Conservation (phyloP, 2,329 filamentous ascomycete species). For the Pseudogymnoascus sp. region DNA sequence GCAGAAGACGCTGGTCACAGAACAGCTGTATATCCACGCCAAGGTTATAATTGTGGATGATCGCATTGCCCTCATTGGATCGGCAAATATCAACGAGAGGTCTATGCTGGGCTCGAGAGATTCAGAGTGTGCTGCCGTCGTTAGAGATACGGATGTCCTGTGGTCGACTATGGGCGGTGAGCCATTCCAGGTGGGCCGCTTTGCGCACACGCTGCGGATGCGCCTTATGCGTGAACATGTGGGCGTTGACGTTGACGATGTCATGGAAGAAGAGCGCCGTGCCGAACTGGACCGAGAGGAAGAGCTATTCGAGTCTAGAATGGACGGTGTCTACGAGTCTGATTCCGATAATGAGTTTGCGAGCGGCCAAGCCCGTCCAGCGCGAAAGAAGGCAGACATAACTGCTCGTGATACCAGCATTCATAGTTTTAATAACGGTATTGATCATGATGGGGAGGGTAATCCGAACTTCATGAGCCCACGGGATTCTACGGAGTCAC, state of each 20-base stretch:
- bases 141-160: conserved; percentile 88
- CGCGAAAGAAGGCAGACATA: conserved; percentile 41
- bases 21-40: conserved; percentile 96
- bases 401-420: conserved; percentile 41
- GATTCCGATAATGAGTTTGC: conserved; percentile 24
- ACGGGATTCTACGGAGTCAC: conserved; percentile 36
- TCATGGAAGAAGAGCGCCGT: conserved; percentile 69
- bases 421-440: conserved; percentile 68
- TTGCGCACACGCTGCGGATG: conserved; percentile 86
- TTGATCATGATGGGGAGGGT: conserved; percentile 35
- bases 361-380: not conserved
- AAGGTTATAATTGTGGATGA: conserved; percentile 97
- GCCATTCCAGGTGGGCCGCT: conserved; percentile 83
- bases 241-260: conserved; percentile 87
- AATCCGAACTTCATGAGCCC: conserved; percentile 28
- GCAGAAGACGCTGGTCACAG: conserved; percentile 75
- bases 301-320: conserved; percentile 47
- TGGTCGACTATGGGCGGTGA: conserved; percentile 84
- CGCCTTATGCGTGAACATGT: conserved; percentile 94
- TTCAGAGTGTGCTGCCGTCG: conserved; percentile 82
- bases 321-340: conserved; percentile 53
- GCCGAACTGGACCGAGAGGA: conserved; percentile 52
- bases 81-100: conserved; percentile 96
- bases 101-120: conserved; percentile 90
- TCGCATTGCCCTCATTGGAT: conserved; percentile 85